Percentiles rank a stretch among this genome's conserved stretches.
phyloP scores from a whole-genome alignment of 768 basidiomycete species.

The Suillus ampliporus region DNA sequence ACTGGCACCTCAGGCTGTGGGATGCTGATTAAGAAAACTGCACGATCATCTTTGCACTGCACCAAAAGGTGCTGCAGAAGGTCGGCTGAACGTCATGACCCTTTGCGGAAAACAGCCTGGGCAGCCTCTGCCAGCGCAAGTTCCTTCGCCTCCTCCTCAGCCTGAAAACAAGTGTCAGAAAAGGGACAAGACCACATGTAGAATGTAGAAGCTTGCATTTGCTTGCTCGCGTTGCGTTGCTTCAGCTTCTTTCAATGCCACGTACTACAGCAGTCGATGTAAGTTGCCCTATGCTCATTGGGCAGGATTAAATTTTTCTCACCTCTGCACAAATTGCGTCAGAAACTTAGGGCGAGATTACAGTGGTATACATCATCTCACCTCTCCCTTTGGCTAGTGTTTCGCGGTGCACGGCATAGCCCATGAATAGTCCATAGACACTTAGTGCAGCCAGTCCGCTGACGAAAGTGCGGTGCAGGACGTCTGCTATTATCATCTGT shows the following conservation, averaged over 20 bases:
- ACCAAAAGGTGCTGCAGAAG: not conserved
- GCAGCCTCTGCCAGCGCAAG: slow-evolving; percentile 37
- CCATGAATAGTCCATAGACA: slow-evolving; percentile 37
- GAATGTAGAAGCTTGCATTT: slow-evolving; percentile 17
- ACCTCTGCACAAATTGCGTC: slow-evolving; percentile 3
- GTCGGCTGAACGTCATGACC: slow-evolving; percentile 12
- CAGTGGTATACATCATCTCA: slow-evolving; percentile 16
- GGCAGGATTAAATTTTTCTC: not conserved
- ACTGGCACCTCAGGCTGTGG: not conserved
- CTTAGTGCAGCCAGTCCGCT: slow-evolving; percentile 33
- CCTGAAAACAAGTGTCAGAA: slow-evolving; percentile 20
- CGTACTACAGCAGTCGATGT: slow-evolving; percentile 17
- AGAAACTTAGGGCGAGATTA: not conserved
- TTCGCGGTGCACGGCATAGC: slow-evolving; percentile 37
- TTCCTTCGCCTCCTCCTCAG: slow-evolving; percentile 34
- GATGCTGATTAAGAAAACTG: not conserved
- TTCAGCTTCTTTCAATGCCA: slow-evolving; percentile 30
- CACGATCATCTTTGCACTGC: not conserved
- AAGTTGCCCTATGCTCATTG: slow-evolving; percentile 1
- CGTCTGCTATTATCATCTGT: slow-evolving; percentile 32
- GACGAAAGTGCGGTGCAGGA: slow-evolving; percentile 38
- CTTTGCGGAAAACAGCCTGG: slow-evolving; percentile 29
- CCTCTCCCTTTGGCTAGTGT: slow-evolving; percentile 38
- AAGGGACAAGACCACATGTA: not conserved
- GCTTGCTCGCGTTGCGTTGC: slow-evolving; percentile 21